Percentiles rank a stretch among this genome's conserved stretches.
These are phyloP conservation scores for Ophidiomyces ophidiicola DNA, from an alignment of 2,329 filamentous ascomycete genomes.

Conservation along the genomic window DNA sequence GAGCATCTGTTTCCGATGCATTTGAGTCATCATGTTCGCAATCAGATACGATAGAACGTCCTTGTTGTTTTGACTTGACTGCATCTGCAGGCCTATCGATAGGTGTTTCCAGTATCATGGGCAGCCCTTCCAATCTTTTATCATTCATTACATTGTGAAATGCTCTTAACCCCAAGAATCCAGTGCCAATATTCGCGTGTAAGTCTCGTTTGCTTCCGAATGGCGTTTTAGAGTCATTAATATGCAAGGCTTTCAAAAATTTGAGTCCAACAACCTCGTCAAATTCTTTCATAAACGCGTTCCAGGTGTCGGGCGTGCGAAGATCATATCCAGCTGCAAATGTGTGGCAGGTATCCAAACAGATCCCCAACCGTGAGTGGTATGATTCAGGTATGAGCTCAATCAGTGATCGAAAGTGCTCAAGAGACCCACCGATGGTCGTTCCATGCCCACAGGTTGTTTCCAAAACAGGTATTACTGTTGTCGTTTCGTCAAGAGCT, in stretches of 20 bases:
- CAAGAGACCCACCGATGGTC: constrained; percentile 71
- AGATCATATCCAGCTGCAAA: constrained; percentile 93
- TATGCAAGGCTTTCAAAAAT: constrained; percentile 74
- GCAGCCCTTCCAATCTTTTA: constrained; percentile 59
- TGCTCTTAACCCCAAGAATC: constrained; percentile 76
- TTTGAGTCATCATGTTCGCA: constrained; percentile 16
- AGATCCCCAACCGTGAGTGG: constrained; percentile 78
- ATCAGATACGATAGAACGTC: constrained; percentile 13
- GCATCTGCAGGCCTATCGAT: constrained; percentile 54
- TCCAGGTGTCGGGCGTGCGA: constrained; percentile 60
- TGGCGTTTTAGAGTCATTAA: constrained; percentile 94
- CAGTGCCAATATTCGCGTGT: constrained; percentile 92
- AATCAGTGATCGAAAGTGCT: constrained; percentile 79
- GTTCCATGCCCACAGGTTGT: constrained; percentile 92
- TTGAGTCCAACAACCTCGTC: constrained; percentile 61
- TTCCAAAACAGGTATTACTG: constrained; percentile 75
- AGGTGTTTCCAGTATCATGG: constrained; percentile 94
- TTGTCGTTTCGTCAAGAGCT: constrained; percentile 62
- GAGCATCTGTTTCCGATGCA: constrained; percentile 2
- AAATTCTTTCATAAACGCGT: constrained; percentile 61
- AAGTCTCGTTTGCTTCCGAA: constrained; percentile 70
- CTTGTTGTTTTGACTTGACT: constrained; percentile 9
- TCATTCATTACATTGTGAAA: constrained; percentile 91
- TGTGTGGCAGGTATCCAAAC: constrained; percentile 91
- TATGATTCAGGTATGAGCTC: constrained; percentile 55